Percentiles rank a stretch among this genome's conserved stretches.
Evolutionary conservation across 495 filamentous ascomycete genomes (phyloP).

Genomic region (Choiromyces venosus): DNA sequence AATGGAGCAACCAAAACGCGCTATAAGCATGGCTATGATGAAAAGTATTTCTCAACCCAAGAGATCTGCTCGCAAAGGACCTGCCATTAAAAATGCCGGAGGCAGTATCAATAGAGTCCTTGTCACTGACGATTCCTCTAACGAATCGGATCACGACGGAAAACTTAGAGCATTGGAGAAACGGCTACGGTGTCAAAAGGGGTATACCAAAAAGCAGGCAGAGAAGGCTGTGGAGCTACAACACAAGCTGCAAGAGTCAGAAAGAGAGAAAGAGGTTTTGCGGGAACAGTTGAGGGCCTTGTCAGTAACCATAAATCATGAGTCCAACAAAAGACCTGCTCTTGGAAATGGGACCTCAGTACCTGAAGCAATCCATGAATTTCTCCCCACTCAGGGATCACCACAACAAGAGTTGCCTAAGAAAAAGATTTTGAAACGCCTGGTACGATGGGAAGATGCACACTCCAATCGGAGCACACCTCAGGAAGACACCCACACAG

Average conservation of each 20-base stretch:
- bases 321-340: neutral
- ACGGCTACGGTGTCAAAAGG: conserved; percentile 26
- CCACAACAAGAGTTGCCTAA: conserved; percentile 15
- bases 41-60: conserved; percentile 8
- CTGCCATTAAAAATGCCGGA: conserved; percentile 33
- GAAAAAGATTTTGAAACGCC: conserved; percentile 20
- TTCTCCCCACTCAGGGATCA: neutral
- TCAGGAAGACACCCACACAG: neutral
- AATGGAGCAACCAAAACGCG: neutral
- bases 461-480: neutral
- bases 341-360: conserved; percentile 1
- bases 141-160: conserved; percentile 11
- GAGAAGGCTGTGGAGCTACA: conserved; percentile 22
- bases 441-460: conserved; percentile 3
- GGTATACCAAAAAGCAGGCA: conserved; percentile 32
- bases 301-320: neutral
- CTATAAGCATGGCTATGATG: neutral
- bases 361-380: conserved; percentile 11
- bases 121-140: conserved; percentile 10
- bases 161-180: conserved; percentile 6
- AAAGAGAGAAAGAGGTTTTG: conserved; percentile 18
- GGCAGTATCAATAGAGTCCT: neutral
- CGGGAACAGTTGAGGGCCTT: conserved; percentile 12
- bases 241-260: conserved; percentile 15
- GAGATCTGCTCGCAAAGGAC: conserved; percentile 22